phyloP scores from a whole-genome alignment of 805 yeast genomes.

The Pichia manshurica region DNA sequence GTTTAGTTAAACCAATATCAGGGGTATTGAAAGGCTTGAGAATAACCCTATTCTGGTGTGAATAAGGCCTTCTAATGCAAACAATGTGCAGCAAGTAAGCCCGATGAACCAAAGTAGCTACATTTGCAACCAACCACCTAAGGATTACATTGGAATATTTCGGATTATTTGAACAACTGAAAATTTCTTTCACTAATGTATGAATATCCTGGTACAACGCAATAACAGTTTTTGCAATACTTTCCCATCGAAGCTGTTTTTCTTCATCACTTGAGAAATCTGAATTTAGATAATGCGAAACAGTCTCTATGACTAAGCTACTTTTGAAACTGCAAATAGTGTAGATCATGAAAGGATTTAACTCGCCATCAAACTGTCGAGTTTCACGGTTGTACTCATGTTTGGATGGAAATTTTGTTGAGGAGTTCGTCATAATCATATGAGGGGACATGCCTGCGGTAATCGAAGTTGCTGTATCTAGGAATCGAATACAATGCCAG shows the following conservation, averaged over 20 bases:
- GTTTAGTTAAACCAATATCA: conserved; percentile 7
- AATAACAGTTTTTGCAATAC: conserved; percentile 10
- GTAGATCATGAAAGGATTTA: conserved; percentile 15
- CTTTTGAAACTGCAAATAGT: conserved; percentile 14
- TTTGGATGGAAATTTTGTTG: conserved; percentile 15
- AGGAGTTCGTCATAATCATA: conserved; percentile 17
- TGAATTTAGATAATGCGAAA: conserved; percentile 14
- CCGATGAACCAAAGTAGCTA: conserved; percentile 53
- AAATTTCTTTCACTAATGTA: conserved; percentile 10
- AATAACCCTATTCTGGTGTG: conserved; percentile 13
- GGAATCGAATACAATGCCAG: conserved; percentile 15
- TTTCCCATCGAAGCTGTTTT: conserved; percentile 8
- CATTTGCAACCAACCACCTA: conserved; percentile 79
- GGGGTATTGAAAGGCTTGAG: conserved; percentile 7
- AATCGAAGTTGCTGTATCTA: conserved; percentile 16
- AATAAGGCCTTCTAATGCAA: conserved; percentile 9
- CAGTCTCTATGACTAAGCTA: conserved; percentile 16
- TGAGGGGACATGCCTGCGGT: conserved; percentile 17
- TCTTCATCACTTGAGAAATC: conserved; percentile 13
- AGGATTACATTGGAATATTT: conserved; percentile 54
- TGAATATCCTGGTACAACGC: conserved; percentile 14
- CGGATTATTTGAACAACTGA: conserved; percentile 10
- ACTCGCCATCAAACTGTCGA: conserved; percentile 13
- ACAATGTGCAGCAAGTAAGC: conserved; percentile 12
- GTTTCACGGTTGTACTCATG: conserved; percentile 11